phyloP scores from a whole-genome alignment of 2,329 filamentous ascomycete species.

The Epichloe coenophiala region DNA sequence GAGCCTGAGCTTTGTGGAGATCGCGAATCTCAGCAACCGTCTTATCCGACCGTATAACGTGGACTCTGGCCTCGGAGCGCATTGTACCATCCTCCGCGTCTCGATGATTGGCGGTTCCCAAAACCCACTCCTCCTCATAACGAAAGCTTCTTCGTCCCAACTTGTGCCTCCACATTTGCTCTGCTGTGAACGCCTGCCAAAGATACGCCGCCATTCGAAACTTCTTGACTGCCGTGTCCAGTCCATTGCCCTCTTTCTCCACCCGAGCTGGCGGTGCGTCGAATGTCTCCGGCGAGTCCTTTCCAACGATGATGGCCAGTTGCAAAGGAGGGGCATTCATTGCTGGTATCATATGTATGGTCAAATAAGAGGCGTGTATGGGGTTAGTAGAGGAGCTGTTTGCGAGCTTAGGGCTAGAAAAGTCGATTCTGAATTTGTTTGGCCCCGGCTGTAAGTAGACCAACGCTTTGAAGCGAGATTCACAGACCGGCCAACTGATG shows the following conservation, averaged over 20 bases:
- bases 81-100: slow-evolving; percentile 60
- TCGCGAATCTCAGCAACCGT: slow-evolving; percentile 75
- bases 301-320: slow-evolving; percentile 73
- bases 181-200: slow-evolving; percentile 93
- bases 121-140: slow-evolving; percentile 91
- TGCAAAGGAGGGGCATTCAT: slow-evolving; percentile 72
- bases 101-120: slow-evolving; percentile 62
- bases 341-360: slow-evolving; percentile 74
- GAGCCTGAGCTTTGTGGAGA: slow-evolving; percentile 66
- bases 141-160: slow-evolving; percentile 77
- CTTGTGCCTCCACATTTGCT: slow-evolving; percentile 87
- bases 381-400: slow-evolving; percentile 52
- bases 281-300: slow-evolving; percentile 75
- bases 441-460: slow-evolving; percentile 84
- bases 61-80: slow-evolving; percentile 83
- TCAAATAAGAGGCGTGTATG: slow-evolving; percentile 67
- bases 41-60: slow-evolving; percentile 70
- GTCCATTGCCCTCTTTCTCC: slow-evolving; percentile 66
- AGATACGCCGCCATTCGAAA: slow-evolving; percentile 91
- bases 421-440: slow-evolving; percentile 81
- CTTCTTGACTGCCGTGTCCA: slow-evolving; percentile 73
- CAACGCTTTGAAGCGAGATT: slow-evolving; percentile 83
- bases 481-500: slow-evolving; percentile 73
- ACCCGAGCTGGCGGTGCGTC: slow-evolving; percentile 66
- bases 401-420: slow-evolving; percentile 67